phyloP scores from a whole-genome alignment of 176 grass and related monocot species.

The Cocos nucifera region DNA sequence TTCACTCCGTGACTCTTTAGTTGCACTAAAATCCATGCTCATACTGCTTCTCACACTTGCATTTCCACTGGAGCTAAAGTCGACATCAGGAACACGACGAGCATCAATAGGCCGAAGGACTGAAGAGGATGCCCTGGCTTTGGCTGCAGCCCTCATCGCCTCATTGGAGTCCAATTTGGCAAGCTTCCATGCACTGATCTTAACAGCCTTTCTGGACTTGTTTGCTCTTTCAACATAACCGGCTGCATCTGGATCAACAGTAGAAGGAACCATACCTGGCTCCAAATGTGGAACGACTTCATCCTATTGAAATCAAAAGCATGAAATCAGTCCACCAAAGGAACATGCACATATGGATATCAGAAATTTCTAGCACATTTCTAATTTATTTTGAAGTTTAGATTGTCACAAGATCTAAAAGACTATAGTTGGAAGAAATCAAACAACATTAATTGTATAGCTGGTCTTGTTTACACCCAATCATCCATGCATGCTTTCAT shows the following conservation, averaged over 20 bases:
- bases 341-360: no score
- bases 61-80: slow-evolving; percentile 61
- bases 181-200: slow-evolving; percentile 92
- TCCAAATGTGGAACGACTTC: slow-evolving; percentile 95
- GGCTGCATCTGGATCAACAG: slow-evolving; percentile 77
- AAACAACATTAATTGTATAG: no score
- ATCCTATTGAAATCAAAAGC: slow-evolving; percentile 34
- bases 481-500: no score
- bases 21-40: slow-evolving; percentile 47
- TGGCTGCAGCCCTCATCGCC: slow-evolving; percentile 84
- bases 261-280: slow-evolving; percentile 83
- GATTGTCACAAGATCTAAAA: no score
- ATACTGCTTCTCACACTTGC: slow-evolving; percentile 61
- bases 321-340: no score
- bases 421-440: no score
- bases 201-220: slow-evolving; percentile 79
- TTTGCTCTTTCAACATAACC: slow-evolving; percentile 60
- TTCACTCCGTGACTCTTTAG: slow-evolving; percentile 55
- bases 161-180: slow-evolving; percentile 80
- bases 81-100: slow-evolving; percentile 42
- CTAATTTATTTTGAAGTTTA: no score
- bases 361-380: no score
- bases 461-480: no score
- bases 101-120: slow-evolving; percentile 73
- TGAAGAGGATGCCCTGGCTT: slow-evolving; percentile 89